phyloP scores from a whole-genome alignment of 805 yeast species.

The Yarrowia divulgata region DNA sequence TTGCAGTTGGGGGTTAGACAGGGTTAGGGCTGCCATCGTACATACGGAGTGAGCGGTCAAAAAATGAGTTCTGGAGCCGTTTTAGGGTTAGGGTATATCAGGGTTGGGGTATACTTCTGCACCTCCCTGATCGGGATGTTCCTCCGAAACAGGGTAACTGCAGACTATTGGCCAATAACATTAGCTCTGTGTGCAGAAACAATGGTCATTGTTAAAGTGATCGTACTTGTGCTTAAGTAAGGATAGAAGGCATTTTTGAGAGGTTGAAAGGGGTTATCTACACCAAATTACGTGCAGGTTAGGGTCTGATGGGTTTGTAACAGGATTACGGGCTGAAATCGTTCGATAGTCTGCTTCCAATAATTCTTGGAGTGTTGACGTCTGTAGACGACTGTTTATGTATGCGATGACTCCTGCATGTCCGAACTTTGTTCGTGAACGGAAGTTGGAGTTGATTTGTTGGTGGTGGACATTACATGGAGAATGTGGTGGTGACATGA shows the following conservation, averaged over 20 bases:
- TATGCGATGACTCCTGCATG: slow-evolving; percentile 21
- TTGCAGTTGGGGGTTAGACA: too few relatives aligned
- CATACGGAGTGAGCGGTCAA: too few relatives aligned
- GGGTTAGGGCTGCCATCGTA: too few relatives aligned
- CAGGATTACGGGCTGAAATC: too few relatives aligned
- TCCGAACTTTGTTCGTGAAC: background rate
- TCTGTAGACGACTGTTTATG: background rate
- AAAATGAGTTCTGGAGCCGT: too few relatives aligned
- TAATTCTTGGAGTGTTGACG: too few relatives aligned
- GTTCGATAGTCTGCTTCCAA: too few relatives aligned
- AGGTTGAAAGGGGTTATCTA: too few relatives aligned
- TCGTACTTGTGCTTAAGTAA: too few relatives aligned
- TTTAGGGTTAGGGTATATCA: slow-evolving; percentile 6
- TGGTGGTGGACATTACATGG: background rate
- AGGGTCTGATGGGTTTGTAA: too few relatives aligned
- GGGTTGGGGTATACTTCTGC: slow-evolving; percentile 8
- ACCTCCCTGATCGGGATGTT: background rate
- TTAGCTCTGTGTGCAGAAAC: slow-evolving; percentile 16
- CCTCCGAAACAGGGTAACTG: slow-evolving; percentile 9
- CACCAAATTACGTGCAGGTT: too few relatives aligned
- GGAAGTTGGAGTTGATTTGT: background rate
- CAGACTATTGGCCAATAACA: background rate
- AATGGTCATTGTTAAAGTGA: background rate
- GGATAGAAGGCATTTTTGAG: too few relatives aligned
- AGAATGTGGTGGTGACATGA: background rate